Base-by-base conservation (phyloP, 306 rosid species). In the Luffa aegyptiaca region DNA sequence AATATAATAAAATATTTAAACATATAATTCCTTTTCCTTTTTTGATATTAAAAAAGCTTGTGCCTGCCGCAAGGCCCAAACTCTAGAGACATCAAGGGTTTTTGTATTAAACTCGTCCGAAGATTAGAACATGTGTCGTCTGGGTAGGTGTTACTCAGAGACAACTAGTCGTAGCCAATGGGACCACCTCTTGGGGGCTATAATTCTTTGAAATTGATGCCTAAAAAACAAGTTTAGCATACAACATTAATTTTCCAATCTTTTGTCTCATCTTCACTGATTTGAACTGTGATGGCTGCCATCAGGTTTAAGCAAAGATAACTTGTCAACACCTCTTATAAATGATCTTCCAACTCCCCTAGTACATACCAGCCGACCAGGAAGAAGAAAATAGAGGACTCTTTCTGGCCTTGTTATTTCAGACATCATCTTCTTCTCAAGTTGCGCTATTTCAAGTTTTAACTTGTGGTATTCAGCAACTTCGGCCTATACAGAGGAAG, bases 391-490 rank as follows among this genome's bases (percentile, higher is more conserved):
- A 82, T 86, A 89, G 17, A 92, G 89, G 79, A 95, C 86, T 85
- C 92, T 87, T 88, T 95, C 97, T 26, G 98, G 98, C 84, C 98
- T 92, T 68, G 88, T 95, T 83, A 95, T 88, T 80, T 95, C 92
- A 70, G 89, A 81, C 97, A 92, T 95, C 93, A 95, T 86, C 88
- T 86, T 91, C 87, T 89, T 95, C 90, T 95, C 98, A 83, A 88
- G 87, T 80, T 90, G 97, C 20, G 91, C 90, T 65, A 91, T 79
- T 51, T 92, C 97, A 81, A 95, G 89, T 85, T 95, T 90, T 55
- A 95, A 87, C 83, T 88, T 92, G 84, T 95, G 97, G 88, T 90
- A 92, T 77, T 95, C 98, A 77, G 96, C 91, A 76, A 90, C 96
- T 78, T 86, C 96, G 71, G 95, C 96, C 98, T 95, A 85, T 82